A percentile compares a stretch with the other conserved stretches of the same genome.
phyloP scores from a whole-genome alignment of 2,329 filamentous ascomycete genomes.

The Karstenula rhodostoma region DNA sequence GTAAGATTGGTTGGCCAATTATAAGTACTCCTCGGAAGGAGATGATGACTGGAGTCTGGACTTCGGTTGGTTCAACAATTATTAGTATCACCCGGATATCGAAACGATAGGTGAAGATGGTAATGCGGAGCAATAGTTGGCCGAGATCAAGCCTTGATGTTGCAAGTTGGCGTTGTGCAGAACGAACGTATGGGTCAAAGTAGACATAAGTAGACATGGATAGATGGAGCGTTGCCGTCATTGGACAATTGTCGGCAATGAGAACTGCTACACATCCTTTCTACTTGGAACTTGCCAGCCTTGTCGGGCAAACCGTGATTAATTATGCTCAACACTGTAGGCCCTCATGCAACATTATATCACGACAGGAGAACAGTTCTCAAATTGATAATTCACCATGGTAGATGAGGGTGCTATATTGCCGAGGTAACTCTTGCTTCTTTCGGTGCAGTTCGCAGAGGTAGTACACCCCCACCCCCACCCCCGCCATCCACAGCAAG shows the following conservation, averaged over 20 bases:
- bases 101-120: neutral
- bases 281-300: neutral
- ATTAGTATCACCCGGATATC: no score
- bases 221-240: neutral
- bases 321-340: neutral
- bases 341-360: neutral
- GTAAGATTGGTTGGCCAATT: neutral
- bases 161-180: neutral
- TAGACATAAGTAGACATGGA: neutral
- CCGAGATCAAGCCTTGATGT: neutral
- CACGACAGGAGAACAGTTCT: neutral
- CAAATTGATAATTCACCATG: neutral
- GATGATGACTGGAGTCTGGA: slow-evolving; percentile 52
- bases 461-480: neutral
- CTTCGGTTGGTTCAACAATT: slow-evolving; percentile 35
- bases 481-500: neutral
- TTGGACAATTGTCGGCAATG: neutral
- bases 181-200: no score
- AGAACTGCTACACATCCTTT: neutral
- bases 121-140: neutral
- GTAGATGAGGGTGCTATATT: neutral
- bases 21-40: slow-evolving; percentile 18
- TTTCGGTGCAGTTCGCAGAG: neutral
- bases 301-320: neutral
- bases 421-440: slow-evolving; percentile 1